phyloP scores from a whole-genome alignment of 2,329 filamentous ascomycete genomes.

The Akanthomyces muscarius region DNA sequence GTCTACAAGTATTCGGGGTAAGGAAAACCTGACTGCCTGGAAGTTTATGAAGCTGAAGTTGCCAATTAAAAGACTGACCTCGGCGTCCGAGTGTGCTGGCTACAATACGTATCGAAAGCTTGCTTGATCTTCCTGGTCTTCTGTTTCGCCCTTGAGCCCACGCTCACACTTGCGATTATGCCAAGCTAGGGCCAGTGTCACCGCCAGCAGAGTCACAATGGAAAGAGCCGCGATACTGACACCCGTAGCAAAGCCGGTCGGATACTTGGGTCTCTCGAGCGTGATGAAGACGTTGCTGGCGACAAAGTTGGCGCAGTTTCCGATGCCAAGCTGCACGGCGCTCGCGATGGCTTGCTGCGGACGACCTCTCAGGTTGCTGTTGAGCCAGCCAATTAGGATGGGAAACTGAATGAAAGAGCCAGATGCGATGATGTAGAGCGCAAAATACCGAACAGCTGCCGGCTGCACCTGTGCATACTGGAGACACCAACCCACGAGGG shows the following conservation, averaged over 20 bases:
- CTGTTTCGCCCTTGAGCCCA: too few species aligned
- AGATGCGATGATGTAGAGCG: conserved; percentile 19
- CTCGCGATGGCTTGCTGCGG: conserved; percentile 38
- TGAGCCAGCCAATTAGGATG: conserved; percentile 30
- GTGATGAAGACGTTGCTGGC: conserved; percentile 39
- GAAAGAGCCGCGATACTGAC: conserved; percentile 25
- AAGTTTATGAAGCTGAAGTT: too few species aligned
- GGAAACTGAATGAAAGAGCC: conserved; percentile 19
- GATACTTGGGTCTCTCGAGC: conserved; percentile 34
- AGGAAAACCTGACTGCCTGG: too few species aligned
- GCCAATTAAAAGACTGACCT: too few species aligned
- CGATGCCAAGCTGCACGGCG: conserved; percentile 39
- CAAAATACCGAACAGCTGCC: conserved; percentile 17
- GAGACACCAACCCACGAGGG: conserved; percentile 17
- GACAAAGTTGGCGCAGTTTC: conserved; percentile 42
- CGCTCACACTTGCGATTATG: conserved; percentile 1
- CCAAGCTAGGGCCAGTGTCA: conserved; percentile 13
- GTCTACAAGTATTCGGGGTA: too few species aligned
- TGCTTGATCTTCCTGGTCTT: too few species aligned
- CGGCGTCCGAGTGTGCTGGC: too few species aligned
- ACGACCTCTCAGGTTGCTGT: conserved; percentile 38
- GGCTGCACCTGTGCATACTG: conserved; percentile 18
- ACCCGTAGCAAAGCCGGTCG: conserved; percentile 34
- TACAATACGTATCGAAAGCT: too few species aligned
- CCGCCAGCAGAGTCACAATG: background rate